These are phyloP conservation scores for Tilletia walkeri DNA, from an alignment of 1,284 basidiomycete species.

Conservation along the genomic window DNA sequence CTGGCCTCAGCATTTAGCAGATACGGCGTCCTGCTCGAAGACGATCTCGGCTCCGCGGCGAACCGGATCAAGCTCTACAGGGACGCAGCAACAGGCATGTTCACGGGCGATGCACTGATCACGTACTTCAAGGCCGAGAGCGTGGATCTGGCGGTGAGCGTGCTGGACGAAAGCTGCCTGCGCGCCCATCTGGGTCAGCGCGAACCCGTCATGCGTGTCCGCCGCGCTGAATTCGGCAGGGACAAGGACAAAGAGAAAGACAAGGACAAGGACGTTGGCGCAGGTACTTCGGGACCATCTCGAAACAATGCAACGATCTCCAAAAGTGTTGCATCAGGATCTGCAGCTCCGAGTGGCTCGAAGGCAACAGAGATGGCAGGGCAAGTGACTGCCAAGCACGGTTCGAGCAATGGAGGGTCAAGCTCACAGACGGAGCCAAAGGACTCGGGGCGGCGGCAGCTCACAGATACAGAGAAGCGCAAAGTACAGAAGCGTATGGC, in stretches of 20 bases:
- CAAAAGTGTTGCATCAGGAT: background rate
- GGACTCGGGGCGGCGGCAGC: slow-evolving; percentile 20
- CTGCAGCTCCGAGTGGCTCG: background rate
- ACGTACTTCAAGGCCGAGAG: slow-evolving; percentile 98
- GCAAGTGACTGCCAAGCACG: background rate
- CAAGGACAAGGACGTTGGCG: background rate
- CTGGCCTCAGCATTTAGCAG: slow-evolving; percentile 78
- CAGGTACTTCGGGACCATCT: background rate
- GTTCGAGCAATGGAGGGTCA: too few relatives aligned
- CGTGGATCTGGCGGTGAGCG: slow-evolving; percentile 76
- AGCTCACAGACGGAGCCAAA: slow-evolving; percentile 1
- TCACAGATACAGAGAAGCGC: slow-evolving; percentile 34
- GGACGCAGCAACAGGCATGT: slow-evolving; percentile 69
- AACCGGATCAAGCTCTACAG: slow-evolving; percentile 87
- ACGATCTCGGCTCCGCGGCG: slow-evolving; percentile 73
- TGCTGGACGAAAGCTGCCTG: slow-evolving; percentile 90
- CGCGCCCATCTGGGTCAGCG: slow-evolving; percentile 70
- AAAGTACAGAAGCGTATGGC: slow-evolving; percentile 40
- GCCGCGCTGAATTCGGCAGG: slow-evolving; percentile 72
- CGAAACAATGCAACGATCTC: background rate
- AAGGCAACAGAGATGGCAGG: background rate
- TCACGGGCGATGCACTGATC: slow-evolving; percentile 91
- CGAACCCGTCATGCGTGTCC: slow-evolving; percentile 73
- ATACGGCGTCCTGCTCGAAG: slow-evolving; percentile 88
- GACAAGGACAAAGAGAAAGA: background rate